Conservation (phyloP, 495 filamentous ascomycete species). For the Aspergillus avenaceus region DNA sequence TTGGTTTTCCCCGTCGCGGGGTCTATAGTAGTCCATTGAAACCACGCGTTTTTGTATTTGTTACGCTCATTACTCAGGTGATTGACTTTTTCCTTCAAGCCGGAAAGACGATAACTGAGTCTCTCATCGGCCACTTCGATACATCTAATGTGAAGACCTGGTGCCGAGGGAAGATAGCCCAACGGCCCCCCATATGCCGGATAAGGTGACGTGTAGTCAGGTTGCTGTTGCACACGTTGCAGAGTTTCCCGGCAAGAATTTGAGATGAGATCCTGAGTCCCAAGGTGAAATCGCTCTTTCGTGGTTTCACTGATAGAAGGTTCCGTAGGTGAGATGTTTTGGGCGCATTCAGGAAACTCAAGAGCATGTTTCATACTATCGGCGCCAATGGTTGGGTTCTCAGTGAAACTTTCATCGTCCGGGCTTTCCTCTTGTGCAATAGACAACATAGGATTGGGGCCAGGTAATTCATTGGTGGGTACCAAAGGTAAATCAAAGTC, state of each 20-base stretch:
- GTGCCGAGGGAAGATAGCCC: constrained; percentile 24
- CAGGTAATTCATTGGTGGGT: background rate
- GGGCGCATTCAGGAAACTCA: background rate
- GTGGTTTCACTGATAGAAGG: constrained; percentile 16
- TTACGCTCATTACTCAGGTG: constrained; percentile 19
- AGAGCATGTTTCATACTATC: background rate
- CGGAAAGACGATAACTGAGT: constrained; percentile 8
- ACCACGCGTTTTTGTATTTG: constrained; percentile 17
- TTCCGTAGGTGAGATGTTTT: background rate
- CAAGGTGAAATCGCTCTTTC: constrained; percentile 18
- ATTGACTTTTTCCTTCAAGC: constrained; percentile 9
- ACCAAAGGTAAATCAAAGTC: constrained; percentile 9
- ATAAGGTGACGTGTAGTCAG: constrained; percentile 23
- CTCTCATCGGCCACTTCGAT: constrained; percentile 17
- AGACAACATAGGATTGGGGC: background rate
- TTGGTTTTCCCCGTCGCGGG: constrained; percentile 18
- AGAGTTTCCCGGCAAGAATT: constrained; percentile 17
- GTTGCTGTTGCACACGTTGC: constrained; percentile 8
- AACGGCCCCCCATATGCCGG: constrained; percentile 19
- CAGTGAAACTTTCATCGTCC: background rate
- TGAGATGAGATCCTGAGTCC: constrained; percentile 12
- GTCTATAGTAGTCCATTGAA: constrained; percentile 12
- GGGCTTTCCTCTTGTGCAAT: background rate
- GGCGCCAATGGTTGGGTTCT: background rate
- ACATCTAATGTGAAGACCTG: constrained; percentile 19